Base-by-base conservation (phyloP, 768 basidiomycete genomes). In the Lyophyllum decastes region DNA sequence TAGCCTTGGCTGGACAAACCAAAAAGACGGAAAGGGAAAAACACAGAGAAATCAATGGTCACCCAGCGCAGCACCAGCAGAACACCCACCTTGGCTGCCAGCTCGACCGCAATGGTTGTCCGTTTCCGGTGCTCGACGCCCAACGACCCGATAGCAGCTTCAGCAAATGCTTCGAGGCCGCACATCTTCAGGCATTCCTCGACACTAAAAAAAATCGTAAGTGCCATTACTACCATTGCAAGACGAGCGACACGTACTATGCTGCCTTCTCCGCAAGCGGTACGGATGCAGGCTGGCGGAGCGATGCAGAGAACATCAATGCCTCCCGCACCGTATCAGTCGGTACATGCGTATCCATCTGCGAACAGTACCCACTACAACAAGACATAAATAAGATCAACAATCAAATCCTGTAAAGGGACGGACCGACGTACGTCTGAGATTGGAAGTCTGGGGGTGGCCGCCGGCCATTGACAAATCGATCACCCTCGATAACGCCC, bases 91-190 rank as follows among this genome's bases (percentile, higher is more conserved):
- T 93, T 94, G 5, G 92, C 90, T 47, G 92, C 92, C 11, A 95
- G 77, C 68, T 94, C 92, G 35, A 94, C 92, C 21, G 82, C 92
- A 58, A 95, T 94, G 0, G 92, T 94, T 0, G 90, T 85, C 7
- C 92, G 80, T 73, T 94, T 95, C 45, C 84, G 80, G 58, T 87
- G 82, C 61, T 92, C 89, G 21, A 89, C 82, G 2, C 84, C 82
- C 4, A 89, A 75, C 38, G 83, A 79, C 24, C 84, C 86, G 16
- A 91, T 84, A 65, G 88, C 76, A 2, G 86, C 89, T 54, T 91
- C 87, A 9, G 78, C 87, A 48, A 82, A 77, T 8, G 78, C 81
- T 52, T 84, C 81, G 49, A 92, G 68, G 41, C 88, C 89, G 61
- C 88, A 85, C 73, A 89, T 81, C 62, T 64, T 66, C n/a, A 90